Conservation (phyloP, 2,329 filamentous ascomycete genomes). For the Sordariomycetes sp. region DNA sequence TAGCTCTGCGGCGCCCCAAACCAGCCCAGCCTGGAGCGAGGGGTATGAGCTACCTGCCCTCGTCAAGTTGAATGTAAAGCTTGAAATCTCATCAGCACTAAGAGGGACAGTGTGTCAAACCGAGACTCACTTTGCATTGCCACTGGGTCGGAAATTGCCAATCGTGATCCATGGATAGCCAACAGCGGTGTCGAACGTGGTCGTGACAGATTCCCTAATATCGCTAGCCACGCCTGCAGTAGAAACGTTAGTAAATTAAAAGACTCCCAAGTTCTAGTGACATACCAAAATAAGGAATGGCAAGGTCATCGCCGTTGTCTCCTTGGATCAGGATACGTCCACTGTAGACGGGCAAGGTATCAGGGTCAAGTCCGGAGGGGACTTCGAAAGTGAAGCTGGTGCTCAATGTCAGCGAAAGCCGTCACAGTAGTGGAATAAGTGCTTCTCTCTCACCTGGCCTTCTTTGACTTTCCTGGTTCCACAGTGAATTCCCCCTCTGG, state of each 20-base stretch:
- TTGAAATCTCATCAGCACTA: neutral
- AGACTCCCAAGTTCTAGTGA: too few species aligned
- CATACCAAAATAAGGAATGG: constrained; percentile 14
- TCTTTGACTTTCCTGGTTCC: constrained; percentile 14
- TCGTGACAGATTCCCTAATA: constrained; percentile 1
- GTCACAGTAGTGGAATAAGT: too few species aligned
- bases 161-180: too few species aligned
- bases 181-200: neutral
- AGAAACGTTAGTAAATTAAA: too few species aligned
- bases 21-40: constrained; percentile 9
- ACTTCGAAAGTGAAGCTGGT: constrained; percentile 17
- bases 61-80: constrained; percentile 9
- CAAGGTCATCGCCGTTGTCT: constrained; percentile 19
- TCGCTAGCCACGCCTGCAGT: constrained; percentile 12
- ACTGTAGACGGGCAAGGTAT: constrained; percentile 21
- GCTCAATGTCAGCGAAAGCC: too few species aligned
- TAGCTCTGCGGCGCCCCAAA: constrained; percentile 12
- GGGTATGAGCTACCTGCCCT: constrained; percentile 7
- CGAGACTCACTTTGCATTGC: neutral
- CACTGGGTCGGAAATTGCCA: neutral
- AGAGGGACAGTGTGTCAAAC: neutral
- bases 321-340: constrained; percentile 21
- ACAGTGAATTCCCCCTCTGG: constrained; percentile 13
- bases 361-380: constrained; percentile 14
- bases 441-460: too few species aligned